phyloP scores from a whole-genome alignment of 306 rosid genomes.

The Quercus rubra region DNA sequence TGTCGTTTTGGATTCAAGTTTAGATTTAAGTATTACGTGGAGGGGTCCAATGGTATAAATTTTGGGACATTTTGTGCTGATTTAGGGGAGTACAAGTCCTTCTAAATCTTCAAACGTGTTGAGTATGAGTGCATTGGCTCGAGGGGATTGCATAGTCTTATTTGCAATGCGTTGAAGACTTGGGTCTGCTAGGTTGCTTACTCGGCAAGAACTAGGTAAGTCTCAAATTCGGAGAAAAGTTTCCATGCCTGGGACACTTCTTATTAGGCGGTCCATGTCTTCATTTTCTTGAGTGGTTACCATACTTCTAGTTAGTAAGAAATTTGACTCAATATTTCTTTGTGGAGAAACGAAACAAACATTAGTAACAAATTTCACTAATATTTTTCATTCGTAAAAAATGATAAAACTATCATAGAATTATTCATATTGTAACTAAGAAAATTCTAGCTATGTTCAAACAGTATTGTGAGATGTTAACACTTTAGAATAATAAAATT shows the following conservation, averaged over 20 bases:
- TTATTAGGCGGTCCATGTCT: conserved; percentile 53
- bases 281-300: conserved; percentile 29
- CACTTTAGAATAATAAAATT: too few species aligned
- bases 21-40: conserved; percentile 23
- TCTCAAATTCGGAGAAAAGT: conserved; percentile 34
- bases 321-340: not conserved
- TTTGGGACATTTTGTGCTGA: conserved; percentile 22
- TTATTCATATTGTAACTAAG: too few species aligned
- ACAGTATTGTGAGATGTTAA: too few species aligned
- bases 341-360: too few species aligned
- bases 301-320: not conserved
- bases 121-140: conserved; percentile 36
- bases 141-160: conserved; percentile 4
- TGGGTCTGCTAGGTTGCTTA: not conserved
- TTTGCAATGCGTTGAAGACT: not conserved
- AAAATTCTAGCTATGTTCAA: too few species aligned
- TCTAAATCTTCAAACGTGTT: conserved; percentile 72
- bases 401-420: too few species aligned
- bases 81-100: conserved; percentile 25
- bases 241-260: conserved; percentile 30
- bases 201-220: conserved; percentile 25
- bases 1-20: not conserved
- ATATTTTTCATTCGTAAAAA: too few species aligned
- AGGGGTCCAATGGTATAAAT: conserved; percentile 38
- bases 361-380: too few species aligned